Evolutionary conservation across 306 rosid genomes (phyloP), one percentile per base, ranked within the genome.

Genomic region (Begonia masoniana): DNA sequence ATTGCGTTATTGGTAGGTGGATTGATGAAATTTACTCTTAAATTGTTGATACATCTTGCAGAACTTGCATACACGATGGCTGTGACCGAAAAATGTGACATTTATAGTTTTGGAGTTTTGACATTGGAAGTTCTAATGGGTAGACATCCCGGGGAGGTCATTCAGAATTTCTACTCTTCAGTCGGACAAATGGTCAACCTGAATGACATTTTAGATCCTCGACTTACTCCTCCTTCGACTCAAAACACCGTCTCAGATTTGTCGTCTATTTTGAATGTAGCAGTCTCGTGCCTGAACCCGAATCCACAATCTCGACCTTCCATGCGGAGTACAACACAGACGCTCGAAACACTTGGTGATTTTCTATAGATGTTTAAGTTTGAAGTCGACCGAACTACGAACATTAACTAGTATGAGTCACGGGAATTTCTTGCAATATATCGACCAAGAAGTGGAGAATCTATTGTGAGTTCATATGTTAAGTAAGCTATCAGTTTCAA

Each of bases 51-150:
- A n/a, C 17, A 36, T 9, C 14, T 55, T 19, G 42, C 58, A 61
- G 66, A 61, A 46, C 66, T 61, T 3, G 66, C 66, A 15, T 52
- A 61, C 35, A 61, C 58, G 9, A 61, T 52, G 66, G 52, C 19
- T 1, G 52, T 49, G 45, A 61, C 58, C 0, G 52, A 61, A 11
- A 61, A 52, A 52, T 52, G 66, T n/a, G 58, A 61, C 10, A 52
- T 52, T 4, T 61, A 43, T 15, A 52, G 58, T 2, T 61, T 61
- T 3, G 58, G 66, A 0, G 58, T 52, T 0, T 55, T 61, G 58
- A 58, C 13, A 13, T 41, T 61, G 10, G 51, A 61, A 52, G 16
- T 61, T n/a, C 2, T 61, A 21, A 52, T 61, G 65, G 65, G 65
- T 19, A 61, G 43, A 21, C 65, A 61, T 51, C 65, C 65, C 0